Evolutionary conservation across 371 early-diverging fungal species (phyloP).

Genomic region (Mortierella sp.): DNA sequence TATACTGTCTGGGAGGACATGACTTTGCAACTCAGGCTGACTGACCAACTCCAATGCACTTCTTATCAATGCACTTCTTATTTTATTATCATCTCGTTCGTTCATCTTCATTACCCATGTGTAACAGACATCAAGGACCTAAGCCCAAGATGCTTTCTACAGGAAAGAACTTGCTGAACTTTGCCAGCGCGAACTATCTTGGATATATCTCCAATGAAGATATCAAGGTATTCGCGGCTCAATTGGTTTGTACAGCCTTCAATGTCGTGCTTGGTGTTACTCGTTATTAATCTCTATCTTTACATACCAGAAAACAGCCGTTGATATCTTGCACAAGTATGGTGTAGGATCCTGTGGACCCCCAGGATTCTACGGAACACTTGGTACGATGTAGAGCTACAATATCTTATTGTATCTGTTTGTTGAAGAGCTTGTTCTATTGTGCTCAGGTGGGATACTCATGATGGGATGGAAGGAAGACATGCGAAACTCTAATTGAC

Average conservation of each 20-base stretch:
- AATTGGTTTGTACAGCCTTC: not conserved
- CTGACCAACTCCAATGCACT: not conserved
- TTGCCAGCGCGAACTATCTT: conserved; percentile 91
- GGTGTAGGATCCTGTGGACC: conserved; percentile 99
- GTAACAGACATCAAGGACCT: conserved; percentile 63
- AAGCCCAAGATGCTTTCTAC: conserved; percentile 69
- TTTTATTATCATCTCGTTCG: not conserved
- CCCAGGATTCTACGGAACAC: conserved; percentile 99
- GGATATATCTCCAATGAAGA: conserved; percentile 84
- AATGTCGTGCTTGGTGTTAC: not conserved
- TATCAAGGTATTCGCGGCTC: conserved; percentile 65
- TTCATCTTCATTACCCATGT: not conserved
- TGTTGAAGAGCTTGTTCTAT: not conserved
- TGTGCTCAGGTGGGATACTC: not conserved
- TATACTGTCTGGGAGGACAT: not conserved
- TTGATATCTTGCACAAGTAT: conserved; percentile 92
- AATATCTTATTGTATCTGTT: not conserved
- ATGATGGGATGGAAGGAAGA: not conserved
- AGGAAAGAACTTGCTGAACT: conserved; percentile 78
- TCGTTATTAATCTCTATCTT: not conserved
- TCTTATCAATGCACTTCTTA: not conserved
- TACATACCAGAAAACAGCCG: conserved; percentile 77
- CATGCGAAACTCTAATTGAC: not conserved
- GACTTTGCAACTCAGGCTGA: not conserved
- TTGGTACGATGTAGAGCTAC: conserved; percentile 60